These are phyloP conservation scores for Coemansia sp. DNA, from an alignment of 192 early-diverging fungal genomes.

Conservation along the genomic window DNA sequence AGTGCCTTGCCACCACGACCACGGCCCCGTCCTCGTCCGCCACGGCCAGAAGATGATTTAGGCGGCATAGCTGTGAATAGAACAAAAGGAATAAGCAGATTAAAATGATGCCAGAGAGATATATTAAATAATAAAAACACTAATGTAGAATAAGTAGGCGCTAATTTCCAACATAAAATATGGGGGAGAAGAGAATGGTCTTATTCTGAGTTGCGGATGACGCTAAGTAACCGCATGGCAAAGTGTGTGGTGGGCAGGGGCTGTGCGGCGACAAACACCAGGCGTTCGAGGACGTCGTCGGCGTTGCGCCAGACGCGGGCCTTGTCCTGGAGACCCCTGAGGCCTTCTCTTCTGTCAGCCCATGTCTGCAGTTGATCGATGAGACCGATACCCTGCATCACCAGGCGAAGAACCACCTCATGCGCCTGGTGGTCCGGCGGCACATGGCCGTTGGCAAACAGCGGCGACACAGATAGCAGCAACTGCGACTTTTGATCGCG, in stretches of 20 bases:
- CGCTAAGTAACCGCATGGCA: conserved; percentile 32
- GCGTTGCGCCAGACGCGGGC: conserved; percentile 36
- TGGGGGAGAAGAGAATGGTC: background rate
- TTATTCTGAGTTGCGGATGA: conserved; percentile 16
- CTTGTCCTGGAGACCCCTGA: conserved; percentile 30
- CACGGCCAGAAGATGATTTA: background rate
- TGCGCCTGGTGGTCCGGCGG: conserved; percentile 12
- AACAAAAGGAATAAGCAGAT: conserved; percentile 1
- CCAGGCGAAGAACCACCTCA: conserved; percentile 31
- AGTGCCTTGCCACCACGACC: background rate
- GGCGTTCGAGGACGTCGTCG: conserved; percentile 43
- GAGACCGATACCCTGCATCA: conserved; percentile 40
- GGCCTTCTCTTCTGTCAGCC: conserved; percentile 37
- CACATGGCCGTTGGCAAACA: conserved; percentile 14
- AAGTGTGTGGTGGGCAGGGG: conserved; percentile 17
- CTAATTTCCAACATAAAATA: background rate
- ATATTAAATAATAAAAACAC: background rate
- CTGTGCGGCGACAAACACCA: conserved; percentile 38
- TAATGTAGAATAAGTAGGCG: background rate
- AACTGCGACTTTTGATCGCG: conserved; percentile 10
- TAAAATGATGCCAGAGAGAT: background rate
- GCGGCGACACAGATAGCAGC: conserved; percentile 17
- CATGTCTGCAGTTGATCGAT: conserved; percentile 52
- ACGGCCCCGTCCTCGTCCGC: background rate
- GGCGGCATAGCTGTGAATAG: background rate